phyloP scores from a whole-genome alignment of 2,329 filamentous ascomycete genomes.

The Plenodomus lindquistii region DNA sequence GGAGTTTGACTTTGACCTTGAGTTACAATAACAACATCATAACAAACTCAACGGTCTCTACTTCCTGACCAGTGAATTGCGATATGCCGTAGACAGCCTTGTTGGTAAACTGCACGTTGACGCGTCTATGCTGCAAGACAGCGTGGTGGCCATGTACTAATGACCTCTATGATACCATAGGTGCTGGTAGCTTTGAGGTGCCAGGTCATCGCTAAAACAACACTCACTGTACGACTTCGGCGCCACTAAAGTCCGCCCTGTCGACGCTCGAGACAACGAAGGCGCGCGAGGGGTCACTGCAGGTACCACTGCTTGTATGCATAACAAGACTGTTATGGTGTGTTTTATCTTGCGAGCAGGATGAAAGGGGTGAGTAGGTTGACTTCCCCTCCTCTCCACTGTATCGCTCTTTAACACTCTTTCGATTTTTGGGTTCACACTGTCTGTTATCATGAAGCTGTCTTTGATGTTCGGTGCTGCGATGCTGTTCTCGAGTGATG shows the following conservation, averaged over 20 bases:
- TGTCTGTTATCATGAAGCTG: constrained; percentile 4
- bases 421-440: background rate
- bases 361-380: background rate
- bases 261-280: constrained; percentile 6
- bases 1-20: background rate
- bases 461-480: background rate
- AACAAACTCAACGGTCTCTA: background rate
- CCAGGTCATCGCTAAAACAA: background rate
- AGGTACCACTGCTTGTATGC: constrained; percentile 21
- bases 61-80: background rate
- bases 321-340: constrained; percentile 12
- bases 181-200: background rate
- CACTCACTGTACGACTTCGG: background rate
- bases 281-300: constrained; percentile 20
- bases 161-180: background rate
- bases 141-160: no score
- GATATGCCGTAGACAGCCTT: background rate
- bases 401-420: constrained; percentile 1
- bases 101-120: background rate
- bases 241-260: constrained; percentile 1
- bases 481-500: constrained; percentile 14
- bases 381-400: constrained; percentile 6
- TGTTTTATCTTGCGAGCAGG: constrained; percentile 10
- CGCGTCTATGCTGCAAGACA: background rate
- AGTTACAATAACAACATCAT: background rate